Conservation (phyloP, 2,329 filamentous ascomycete genomes). For the Cladophialophora psammophila region DNA sequence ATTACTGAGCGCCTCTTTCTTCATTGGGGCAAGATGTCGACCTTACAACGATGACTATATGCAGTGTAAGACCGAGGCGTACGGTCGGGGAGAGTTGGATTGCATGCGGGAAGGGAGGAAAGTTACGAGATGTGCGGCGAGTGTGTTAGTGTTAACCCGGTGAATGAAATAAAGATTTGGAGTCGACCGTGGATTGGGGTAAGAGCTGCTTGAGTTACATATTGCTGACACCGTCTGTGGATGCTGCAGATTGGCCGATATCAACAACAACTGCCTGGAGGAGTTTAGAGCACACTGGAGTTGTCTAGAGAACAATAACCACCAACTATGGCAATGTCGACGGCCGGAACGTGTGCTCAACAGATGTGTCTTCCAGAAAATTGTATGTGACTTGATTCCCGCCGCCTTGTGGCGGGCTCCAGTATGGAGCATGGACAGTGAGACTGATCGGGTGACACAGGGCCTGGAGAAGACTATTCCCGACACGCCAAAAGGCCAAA, state of each 20-base stretch:
- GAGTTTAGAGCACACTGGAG: slow-evolving; percentile 95
- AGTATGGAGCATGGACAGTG: not conserved
- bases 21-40: slow-evolving; percentile 94
- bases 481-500: slow-evolving; percentile 72
- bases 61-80: slow-evolving; percentile 97
- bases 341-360: slow-evolving; percentile 87
- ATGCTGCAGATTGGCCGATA: slow-evolving; percentile 78
- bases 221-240: slow-evolving; percentile 1
- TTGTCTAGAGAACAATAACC: slow-evolving; percentile 96
- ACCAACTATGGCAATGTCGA: slow-evolving; percentile 95
- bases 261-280: slow-evolving; percentile 91
- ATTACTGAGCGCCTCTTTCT: slow-evolving; percentile 89
- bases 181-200: not conserved
- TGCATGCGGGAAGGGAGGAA: slow-evolving; percentile 96
- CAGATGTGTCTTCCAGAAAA: slow-evolving; percentile 92
- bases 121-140: slow-evolving; percentile 94
- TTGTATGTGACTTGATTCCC: slow-evolving; percentile 66
- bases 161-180: not conserved
- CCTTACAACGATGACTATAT: slow-evolving; percentile 99
- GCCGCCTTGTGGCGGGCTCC: not conserved
- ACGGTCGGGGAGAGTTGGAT: slow-evolving; percentile 88
- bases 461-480: slow-evolving; percentile 83
- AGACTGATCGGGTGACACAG: slow-evolving; percentile 52
- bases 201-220: not conserved
- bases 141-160: slow-evolving; percentile 73